Conservation (phyloP, 2,329 filamentous ascomycete genomes). For the Ilyonectria destructans region DNA sequence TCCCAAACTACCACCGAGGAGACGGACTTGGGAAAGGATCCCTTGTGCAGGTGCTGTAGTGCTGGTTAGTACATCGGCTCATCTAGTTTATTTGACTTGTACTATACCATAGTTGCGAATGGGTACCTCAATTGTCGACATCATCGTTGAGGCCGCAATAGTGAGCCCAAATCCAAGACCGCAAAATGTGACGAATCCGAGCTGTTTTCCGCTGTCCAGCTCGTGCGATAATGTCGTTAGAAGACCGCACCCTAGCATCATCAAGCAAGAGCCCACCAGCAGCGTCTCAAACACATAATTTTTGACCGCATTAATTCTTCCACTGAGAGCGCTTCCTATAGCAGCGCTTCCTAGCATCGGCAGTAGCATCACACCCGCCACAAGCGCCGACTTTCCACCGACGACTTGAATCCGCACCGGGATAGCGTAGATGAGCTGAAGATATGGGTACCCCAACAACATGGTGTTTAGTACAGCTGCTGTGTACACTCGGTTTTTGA, state of each 20-base stretch:
- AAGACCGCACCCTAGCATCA: constrained; percentile 65
- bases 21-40: constrained; percentile 66
- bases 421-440: constrained; percentile 66
- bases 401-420: constrained; percentile 68
- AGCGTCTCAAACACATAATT: constrained; percentile 63
- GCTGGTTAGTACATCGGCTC: constrained; percentile 31
- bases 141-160: constrained; percentile 64
- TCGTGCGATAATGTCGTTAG: constrained; percentile 57
- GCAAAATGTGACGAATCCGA: constrained; percentile 67
- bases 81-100: not conserved
- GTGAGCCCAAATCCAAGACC: constrained; percentile 69
- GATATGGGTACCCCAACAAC: constrained; percentile 67
- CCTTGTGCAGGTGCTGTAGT: constrained; percentile 66
- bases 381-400: constrained; percentile 62
- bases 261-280: constrained; percentile 58
- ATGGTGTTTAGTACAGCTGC: constrained; percentile 62
- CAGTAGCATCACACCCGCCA: constrained; percentile 67
- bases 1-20: constrained; percentile 70
- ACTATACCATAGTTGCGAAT: constrained; percentile 63
- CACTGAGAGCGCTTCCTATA: constrained; percentile 61
- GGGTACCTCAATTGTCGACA: constrained; percentile 60
- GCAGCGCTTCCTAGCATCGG: constrained; percentile 68
- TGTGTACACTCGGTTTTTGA: constrained; percentile 64
- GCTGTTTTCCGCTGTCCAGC: constrained; percentile 60
- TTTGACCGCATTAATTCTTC: constrained; percentile 59